These are phyloP conservation scores for Ceratobasidium sp. DNA, from an alignment of 1,284 basidiomycete genomes.

Conservation along the genomic window DNA sequence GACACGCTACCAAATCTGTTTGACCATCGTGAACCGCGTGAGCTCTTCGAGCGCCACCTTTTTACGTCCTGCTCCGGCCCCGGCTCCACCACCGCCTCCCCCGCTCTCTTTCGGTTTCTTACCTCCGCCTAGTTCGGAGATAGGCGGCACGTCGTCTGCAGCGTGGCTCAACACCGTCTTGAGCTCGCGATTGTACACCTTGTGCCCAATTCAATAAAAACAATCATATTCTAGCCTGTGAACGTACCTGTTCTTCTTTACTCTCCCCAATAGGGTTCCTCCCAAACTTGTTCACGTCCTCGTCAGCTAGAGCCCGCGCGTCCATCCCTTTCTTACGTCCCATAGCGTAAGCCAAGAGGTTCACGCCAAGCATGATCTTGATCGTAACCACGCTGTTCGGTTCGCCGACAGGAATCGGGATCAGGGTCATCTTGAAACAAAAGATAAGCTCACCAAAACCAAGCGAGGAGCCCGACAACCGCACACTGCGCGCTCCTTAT, in stretches of 20 bases:
- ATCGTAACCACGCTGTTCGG: constrained; percentile 77
- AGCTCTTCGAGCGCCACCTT: constrained; percentile 84
- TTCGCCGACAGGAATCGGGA: background rate
- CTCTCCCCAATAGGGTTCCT: constrained; percentile 90
- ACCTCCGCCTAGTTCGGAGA: constrained; percentile 71
- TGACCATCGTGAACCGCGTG: constrained; percentile 94
- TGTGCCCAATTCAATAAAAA: constrained; percentile 14
- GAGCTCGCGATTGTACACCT: constrained; percentile 86
- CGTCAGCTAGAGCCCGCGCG: constrained; percentile 73
- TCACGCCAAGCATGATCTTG: constrained; percentile 90
- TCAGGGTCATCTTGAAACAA: background rate
- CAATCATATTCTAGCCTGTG: constrained; percentile 30
- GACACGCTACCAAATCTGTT: constrained; percentile 81
- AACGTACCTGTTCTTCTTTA: constrained; percentile 80
- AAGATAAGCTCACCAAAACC: constrained; percentile 77
- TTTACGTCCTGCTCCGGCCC: constrained; percentile 67
- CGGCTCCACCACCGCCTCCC: constrained; percentile 49
- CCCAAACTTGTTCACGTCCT: constrained; percentile 85
- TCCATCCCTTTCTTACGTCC: constrained; percentile 82
- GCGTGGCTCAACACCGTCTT: constrained; percentile 77
- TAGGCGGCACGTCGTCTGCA: constrained; percentile 75
- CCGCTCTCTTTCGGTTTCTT: constrained; percentile 29
- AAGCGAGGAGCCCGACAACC: constrained; percentile 76
- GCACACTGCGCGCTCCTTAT: constrained; percentile 74
- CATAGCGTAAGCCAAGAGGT: constrained; percentile 86